phyloP scores from a whole-genome alignment of 495 filamentous ascomycete species.

The Haplographium delicatum region DNA sequence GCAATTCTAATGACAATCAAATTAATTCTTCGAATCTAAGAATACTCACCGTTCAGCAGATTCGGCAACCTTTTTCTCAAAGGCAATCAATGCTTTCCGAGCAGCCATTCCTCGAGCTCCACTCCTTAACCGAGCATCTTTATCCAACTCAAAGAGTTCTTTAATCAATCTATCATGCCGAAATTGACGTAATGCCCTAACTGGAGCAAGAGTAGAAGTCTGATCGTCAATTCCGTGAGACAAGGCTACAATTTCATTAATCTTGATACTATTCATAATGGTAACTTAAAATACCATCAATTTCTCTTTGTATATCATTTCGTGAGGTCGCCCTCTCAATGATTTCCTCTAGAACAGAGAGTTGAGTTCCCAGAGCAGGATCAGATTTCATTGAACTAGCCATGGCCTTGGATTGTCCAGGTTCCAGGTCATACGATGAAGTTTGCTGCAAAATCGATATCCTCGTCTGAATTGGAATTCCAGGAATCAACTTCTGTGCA shows the following conservation, averaged over 20 bases:
- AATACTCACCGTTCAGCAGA: constrained; percentile 44
- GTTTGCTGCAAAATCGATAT: constrained; percentile 74
- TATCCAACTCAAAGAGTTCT: constrained; percentile 60
- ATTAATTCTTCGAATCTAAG: neutral
- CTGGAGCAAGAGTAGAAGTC: constrained; percentile 47
- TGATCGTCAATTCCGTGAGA: constrained; percentile 39
- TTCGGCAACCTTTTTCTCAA: constrained; percentile 57
- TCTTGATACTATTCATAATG: neutral
- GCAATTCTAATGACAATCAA: constrained; percentile 37
- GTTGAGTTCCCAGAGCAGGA: neutral
- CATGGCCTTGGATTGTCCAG: neutral
- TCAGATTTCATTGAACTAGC: constrained; percentile 8
- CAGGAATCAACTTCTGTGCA: constrained; percentile 72
- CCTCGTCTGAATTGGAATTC: constrained; percentile 62
- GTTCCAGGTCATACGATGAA: constrained; percentile 20
- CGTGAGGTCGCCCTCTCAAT: constrained; percentile 58
- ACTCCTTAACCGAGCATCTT: constrained; percentile 66
- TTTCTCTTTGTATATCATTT: constrained; percentile 52
- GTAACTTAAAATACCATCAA: constrained; percentile 40
- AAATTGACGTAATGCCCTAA: constrained; percentile 55
- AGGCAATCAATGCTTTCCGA: constrained; percentile 58
- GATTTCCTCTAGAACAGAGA: constrained; percentile 61
- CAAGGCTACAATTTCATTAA: constrained; percentile 29
- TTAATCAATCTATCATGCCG: constrained; percentile 52
- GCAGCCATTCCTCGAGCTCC: constrained; percentile 68